A percentile compares a stretch with the other conserved stretches of the same genome.
phyloP scores from a whole-genome alignment of 108 stramenopile genomes.

The Mediolabrus comicus region DNA sequence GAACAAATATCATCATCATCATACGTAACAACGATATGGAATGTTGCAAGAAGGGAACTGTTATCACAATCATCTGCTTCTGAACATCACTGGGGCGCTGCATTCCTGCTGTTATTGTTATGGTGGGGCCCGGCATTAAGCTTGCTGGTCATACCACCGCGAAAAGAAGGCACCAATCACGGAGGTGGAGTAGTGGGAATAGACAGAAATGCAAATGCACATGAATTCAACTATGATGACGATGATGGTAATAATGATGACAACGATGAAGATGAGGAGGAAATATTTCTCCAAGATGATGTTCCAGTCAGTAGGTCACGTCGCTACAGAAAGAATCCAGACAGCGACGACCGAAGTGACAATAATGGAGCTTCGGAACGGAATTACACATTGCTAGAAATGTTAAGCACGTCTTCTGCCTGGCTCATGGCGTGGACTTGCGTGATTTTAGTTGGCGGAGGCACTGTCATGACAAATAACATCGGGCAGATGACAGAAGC shows the following conservation, averaged over 20 bases:
- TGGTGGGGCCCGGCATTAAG: constrained; percentile 72
- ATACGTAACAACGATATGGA: background rate
- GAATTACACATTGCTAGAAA: constrained; percentile 65
- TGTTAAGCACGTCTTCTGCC: constrained; percentile 66
- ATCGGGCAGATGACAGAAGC: constrained; percentile 86
- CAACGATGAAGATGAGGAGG: background rate
- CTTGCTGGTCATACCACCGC: constrained; percentile 48
- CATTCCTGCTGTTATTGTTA: constrained; percentile 50
- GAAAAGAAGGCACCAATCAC: constrained; percentile 13
- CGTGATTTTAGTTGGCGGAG: constrained; percentile 74
- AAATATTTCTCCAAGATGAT: constrained; percentile 24
- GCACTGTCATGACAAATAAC: constrained; percentile 84
- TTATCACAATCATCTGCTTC: constrained; percentile 14
- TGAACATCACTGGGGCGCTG: constrained; percentile 50
- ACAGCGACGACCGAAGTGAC: constrained; percentile 1
- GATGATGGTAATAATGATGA: constrained; percentile 11
- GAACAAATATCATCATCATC: background rate
- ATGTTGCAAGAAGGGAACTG: background rate
- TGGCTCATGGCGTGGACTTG: constrained; percentile 82
- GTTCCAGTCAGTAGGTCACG: background rate
- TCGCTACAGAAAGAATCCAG: background rate
- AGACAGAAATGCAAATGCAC: background rate
- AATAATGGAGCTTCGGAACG: background rate
- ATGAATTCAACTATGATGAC: constrained; percentile 18
- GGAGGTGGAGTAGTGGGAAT: no score